Base-by-base conservation (phyloP, 306 rosid genomes). In the Erythrophleum fordii region DNA sequence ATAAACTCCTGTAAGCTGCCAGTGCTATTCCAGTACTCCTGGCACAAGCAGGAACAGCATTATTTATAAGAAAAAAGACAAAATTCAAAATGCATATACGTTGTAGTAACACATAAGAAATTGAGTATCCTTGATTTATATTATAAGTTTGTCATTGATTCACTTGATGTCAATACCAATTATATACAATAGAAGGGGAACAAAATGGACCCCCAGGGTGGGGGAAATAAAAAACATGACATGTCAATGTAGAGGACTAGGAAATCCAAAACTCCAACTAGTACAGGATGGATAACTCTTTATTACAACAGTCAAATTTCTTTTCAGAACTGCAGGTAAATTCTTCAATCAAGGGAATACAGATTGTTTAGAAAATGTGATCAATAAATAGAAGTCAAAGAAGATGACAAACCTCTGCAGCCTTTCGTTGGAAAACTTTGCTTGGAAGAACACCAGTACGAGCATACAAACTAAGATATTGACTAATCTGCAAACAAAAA, bases 381-480 rank as follows among this genome's bases (percentile, higher is more conserved):
- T 66, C 68, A 76, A 78, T 72, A 34, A 45, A 65, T 28, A 70
- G 17, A 37, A 71, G 45, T 12, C 65, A 77, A 51, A 62, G 76
- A 75, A 44, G 58, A 76, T 72, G 51, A 80, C 90, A 45, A 78
- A 95, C 98, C 97, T 90, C 87, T 1, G 92, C 92, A 8, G 95
- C 94, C 81, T 89, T 85, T 76, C 95, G 97, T 81, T 85, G 93
- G 73, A 95, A 89, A 82, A 91, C 52, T 85, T 85, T 85, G 86
- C 98, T 95, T 8, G 98, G 97, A 71, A 84, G 92, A 84, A 85
- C 86, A 62, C 97, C 97, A 17, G 89, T 82, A 56, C 86, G 88
- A 85, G 90, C 76, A 80, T 95, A 88, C 90, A 95, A 86, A 81
- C 82, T 83, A 80, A 92, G 87, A 83, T 95, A 91, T 70, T 95